Evolutionary conservation across 805 yeast species (phyloP), one percentile per base, ranked within the genome.

Genomic region (Lachancea cidri): DNA sequence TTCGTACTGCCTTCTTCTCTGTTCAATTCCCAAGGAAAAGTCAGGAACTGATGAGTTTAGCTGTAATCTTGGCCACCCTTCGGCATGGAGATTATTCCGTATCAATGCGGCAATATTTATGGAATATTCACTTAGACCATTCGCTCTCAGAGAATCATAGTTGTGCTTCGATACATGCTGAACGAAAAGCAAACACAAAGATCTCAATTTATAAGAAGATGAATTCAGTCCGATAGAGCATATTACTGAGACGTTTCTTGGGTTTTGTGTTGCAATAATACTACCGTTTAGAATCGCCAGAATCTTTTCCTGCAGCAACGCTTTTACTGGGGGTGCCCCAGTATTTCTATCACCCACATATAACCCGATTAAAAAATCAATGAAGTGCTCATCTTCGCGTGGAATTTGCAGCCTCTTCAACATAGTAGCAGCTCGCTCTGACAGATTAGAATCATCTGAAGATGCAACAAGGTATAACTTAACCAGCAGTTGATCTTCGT

Each of bases 1-100:
- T 57, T 86, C 95, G 54, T 86, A 89, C 50, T 84, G 86, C 29
- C 71, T 62, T 52, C 74, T 72, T 50, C 93, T 71, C 49, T 76
- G 81, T 4, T 62, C 50, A 2, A 75, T 45, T 2, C 68, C 51
- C 33, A 62, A 66, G 39, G 67, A 64, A 13, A 67, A 65, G 9
- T 69, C 66, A 2, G 64, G 66, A 0, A 60, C 59, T 1, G 54
- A 42, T 6, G 55, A 33, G 14, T 58, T 55, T 9, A 65, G 49
- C 35, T 66, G 69, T 35, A 71, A 48, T 43, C 58, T 65, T 5
- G 84, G 84, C 84, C 83, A 79, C 3, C 84, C 84, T 41, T 76
- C 81, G 16, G 70, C 60, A 39, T 71, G 61, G 2, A 84, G 57
- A 43, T 69, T 74, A 20, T 73, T 70, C 53, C 74, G 74, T 44